phyloP scores from a whole-genome alignment of 371 early-diverging fungal genomes.

The Mortierella polycephala region DNA sequence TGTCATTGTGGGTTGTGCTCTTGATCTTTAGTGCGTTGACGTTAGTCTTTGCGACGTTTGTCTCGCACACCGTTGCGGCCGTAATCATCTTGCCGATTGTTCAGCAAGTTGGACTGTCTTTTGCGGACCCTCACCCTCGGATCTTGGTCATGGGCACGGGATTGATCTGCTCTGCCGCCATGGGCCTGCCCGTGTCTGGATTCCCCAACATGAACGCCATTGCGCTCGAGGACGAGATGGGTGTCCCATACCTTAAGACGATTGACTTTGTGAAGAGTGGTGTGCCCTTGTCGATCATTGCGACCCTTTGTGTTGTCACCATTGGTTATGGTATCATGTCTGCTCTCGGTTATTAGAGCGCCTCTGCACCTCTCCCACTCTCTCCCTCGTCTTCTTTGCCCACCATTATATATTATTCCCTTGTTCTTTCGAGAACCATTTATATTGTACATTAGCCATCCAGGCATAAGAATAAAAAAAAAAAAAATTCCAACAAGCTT shows the following conservation, averaged over 20 bases:
- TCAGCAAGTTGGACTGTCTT: conserved; percentile 73
- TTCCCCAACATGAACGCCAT: conserved; percentile 92
- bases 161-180: conserved; percentile 83
- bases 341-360: conserved; percentile 58
- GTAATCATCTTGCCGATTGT: conserved; percentile 87
- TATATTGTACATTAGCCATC: too few relatives aligned
- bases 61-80: conserved; percentile 93
- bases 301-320: conserved; percentile 67
- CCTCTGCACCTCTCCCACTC: too few relatives aligned
- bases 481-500: too few relatives aligned
- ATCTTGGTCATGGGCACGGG: conserved; percentile 89
- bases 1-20: conserved; percentile 75
- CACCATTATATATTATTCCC: too few relatives aligned
- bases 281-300: conserved; percentile 68
- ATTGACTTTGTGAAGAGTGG: conserved; percentile 79
- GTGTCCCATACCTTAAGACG: conserved; percentile 74
- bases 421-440: too few relatives aligned
- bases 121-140: conserved; percentile 83
- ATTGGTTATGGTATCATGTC: conserved; percentile 69
- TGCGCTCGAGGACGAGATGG: conserved; percentile 77
- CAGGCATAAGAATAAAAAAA: too few relatives aligned
- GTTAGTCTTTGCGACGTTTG: conserved; percentile 86
- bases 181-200: conserved; percentile 84
- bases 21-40: conserved; percentile 74
- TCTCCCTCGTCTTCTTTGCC: too few relatives aligned